Base-by-base conservation (phyloP, 2,329 filamentous ascomycete species). In the Colletotrichum eremochloae region DNA sequence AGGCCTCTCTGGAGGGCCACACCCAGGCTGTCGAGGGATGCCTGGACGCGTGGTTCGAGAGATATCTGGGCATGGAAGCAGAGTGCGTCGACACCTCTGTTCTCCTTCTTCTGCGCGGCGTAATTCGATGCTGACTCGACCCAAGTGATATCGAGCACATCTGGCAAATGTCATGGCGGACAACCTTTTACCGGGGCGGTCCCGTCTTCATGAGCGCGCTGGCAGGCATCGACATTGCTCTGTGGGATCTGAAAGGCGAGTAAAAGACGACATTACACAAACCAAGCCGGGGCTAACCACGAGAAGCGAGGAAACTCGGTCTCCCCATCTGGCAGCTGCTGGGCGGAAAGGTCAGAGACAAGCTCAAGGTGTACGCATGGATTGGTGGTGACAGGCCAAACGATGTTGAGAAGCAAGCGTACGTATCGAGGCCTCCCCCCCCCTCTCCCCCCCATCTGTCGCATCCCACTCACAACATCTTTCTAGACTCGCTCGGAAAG, bases 181-280 rank as follows among this genome's bases (percentile, higher is more conserved):
- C 88, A 53, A 89, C 89, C 0, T 96, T 95, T 80, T 95, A 95
- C 80, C 86, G 93, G 38, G 93, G 93, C 2, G 93, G 93, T 0
- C 92, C 93, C 0, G 93, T 95, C 12, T 91, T 95, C 75, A 95
- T 95, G 92, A 93, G 90, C 75, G 93, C 93, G 0, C 81, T 95
- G 20, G 89, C 92, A 0, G 93, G 93, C 2, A 89, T 95, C 63
- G 93, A 95, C 77, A 95, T 95, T 79, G 93, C 93, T 0, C 82
- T 95, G 0, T 95, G 93, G 93, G 93, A 95, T 81, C 83, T 95
- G 29, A 94, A 95, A 83, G 84, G 84, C 82, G 68, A 42, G 46
- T 18, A 29, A 3, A 8, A 53, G 2, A 44, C 6, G 18, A 8
- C 15, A 8, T 2, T 1, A 0, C 31, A 12, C 5, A 6, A n/a